Conservation (phyloP, 805 yeast species). For the Ogataea henricii region DNA sequence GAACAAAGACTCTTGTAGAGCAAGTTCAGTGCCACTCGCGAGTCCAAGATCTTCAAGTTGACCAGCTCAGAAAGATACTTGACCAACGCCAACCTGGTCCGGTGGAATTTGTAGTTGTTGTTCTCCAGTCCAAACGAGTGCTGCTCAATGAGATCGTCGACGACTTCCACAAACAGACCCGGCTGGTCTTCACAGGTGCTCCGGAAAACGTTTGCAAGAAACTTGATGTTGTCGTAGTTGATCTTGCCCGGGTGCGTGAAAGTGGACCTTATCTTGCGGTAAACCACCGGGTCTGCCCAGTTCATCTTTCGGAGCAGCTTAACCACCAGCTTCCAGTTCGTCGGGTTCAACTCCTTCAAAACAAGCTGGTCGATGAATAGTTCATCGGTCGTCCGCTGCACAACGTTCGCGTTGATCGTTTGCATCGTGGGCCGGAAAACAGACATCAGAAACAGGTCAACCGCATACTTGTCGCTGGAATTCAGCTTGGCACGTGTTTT, state of each 20-base stretch:
- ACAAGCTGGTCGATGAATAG: constrained; percentile 52
- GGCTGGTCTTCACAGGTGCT: constrained; percentile 38
- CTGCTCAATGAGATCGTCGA: constrained; percentile 69
- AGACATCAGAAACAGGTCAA: constrained; percentile 55
- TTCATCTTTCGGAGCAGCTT: constrained; percentile 46
- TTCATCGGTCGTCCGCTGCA: constrained; percentile 44
- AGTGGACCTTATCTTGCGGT: constrained; percentile 35
- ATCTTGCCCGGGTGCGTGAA: constrained; percentile 65
- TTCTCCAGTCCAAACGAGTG: constrained; percentile 65
- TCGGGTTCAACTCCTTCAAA: constrained; percentile 48
- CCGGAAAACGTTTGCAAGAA: constrained; percentile 51
- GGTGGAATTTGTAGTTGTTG: constrained; percentile 58
- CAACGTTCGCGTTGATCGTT: constrained; percentile 30
- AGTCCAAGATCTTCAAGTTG: constrained; percentile 48
- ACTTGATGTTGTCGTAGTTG: constrained; percentile 54
- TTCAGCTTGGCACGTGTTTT: constrained; percentile 51
- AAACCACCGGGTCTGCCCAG: constrained; percentile 44
- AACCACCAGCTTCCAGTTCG: constrained; percentile 38
- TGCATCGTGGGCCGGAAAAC: constrained; percentile 57
- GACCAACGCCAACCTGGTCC: constrained; percentile 62
- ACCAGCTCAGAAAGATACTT: constrained; percentile 60
- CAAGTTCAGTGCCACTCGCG: constrained; percentile 50
- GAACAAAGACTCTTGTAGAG: constrained; percentile 58
- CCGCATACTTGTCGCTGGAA: constrained; percentile 56
- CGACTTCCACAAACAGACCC: constrained; percentile 44